Evolutionary conservation across 768 basidiomycete species (phyloP).

Genomic region (Termitomyces sp.): DNA sequence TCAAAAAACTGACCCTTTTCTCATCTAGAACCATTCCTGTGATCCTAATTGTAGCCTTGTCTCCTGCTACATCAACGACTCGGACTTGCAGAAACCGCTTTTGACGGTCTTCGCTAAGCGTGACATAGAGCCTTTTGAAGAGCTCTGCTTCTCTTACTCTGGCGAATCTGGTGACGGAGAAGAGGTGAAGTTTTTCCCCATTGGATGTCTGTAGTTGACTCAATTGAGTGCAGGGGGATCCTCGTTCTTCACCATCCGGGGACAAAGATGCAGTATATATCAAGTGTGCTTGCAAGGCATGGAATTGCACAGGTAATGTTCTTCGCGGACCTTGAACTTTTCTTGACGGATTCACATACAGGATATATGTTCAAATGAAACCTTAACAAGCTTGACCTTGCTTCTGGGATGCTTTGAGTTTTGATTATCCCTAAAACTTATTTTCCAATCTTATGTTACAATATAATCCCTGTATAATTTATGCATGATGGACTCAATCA

Average conservation of each 20-base stretch:
- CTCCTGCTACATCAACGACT: conserved; percentile 77
- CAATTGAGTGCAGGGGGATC: neutral
- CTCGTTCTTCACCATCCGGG: conserved; percentile 4
- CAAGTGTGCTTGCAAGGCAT: conserved; percentile 45
- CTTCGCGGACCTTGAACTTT: neutral
- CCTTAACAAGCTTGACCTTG: neutral
- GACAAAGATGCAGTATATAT: conserved; percentile 39
- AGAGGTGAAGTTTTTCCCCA: conserved; percentile 17
- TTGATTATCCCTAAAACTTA: neutral
- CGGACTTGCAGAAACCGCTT: conserved; percentile 62
- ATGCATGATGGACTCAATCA: neutral
- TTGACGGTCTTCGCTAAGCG: conserved; percentile 60
- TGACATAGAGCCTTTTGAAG: conserved; percentile 60
- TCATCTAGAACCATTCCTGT: conserved; percentile 79
- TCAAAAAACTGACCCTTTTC: neutral
- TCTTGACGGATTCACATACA: neutral
- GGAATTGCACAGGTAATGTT: conserved; percentile 40
- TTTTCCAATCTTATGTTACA: neutral
- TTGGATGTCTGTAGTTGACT: neutral
- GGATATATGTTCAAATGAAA: conserved; percentile 16
- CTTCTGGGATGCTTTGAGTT: neutral
- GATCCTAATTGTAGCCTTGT: conserved; percentile 75
- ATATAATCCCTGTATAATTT: neutral
- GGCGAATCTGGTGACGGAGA: conserved; percentile 33
- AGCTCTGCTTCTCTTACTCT: conserved; percentile 73